Evolutionary conservation across 495 filamentous ascomycete genomes (phyloP).

Genomic region (Podospora sp.): DNA sequence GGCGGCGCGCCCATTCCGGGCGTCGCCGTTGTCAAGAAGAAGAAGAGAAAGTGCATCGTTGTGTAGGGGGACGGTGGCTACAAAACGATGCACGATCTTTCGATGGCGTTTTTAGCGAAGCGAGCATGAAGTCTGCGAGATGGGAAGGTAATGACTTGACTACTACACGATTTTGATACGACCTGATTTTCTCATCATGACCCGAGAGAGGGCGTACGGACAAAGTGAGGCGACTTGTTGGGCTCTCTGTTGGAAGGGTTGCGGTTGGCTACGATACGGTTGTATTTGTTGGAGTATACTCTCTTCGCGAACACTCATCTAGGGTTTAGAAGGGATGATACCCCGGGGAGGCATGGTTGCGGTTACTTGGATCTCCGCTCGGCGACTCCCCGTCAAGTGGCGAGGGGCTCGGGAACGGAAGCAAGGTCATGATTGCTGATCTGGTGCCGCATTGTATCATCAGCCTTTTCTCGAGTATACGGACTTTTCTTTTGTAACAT

Average conservation of each 20-base stretch:
- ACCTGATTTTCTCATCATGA: slow-evolving; percentile 34
- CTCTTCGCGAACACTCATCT: slow-evolving; percentile 32
- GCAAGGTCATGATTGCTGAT: not conserved
- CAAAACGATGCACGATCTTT: not conserved
- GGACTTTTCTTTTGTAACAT: slow-evolving; percentile 34
- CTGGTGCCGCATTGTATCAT: slow-evolving; percentile 1
- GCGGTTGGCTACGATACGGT: slow-evolving; percentile 25
- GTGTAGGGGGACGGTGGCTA: slow-evolving; percentile 17
- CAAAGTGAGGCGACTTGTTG: slow-evolving; percentile 6
- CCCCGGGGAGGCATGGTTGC: slow-evolving; percentile 21
- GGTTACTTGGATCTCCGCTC: not conserved
- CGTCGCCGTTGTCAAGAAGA: slow-evolving; percentile 49
- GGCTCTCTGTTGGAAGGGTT: slow-evolving; percentile 10
- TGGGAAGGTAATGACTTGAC: slow-evolving; percentile 27
- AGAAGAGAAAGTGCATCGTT: slow-evolving; percentile 59
- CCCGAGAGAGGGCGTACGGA: slow-evolving; percentile 23
- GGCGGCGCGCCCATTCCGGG: slow-evolving; percentile 34
- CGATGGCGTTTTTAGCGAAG: slow-evolving; percentile 7
- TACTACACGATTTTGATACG: slow-evolving; percentile 37
- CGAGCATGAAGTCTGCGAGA: slow-evolving; percentile 10
- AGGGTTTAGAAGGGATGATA: slow-evolving; percentile 37
- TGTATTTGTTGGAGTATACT: slow-evolving; percentile 37
- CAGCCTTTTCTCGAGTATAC: slow-evolving; percentile 31
- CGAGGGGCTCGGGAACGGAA: not conserved
- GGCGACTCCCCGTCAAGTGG: not conserved